Evolutionary conservation across 2,329 filamentous ascomycete genomes (phyloP), one percentile per base, ranked within the genome.

Genomic region (Talaromyces sp.): DNA sequence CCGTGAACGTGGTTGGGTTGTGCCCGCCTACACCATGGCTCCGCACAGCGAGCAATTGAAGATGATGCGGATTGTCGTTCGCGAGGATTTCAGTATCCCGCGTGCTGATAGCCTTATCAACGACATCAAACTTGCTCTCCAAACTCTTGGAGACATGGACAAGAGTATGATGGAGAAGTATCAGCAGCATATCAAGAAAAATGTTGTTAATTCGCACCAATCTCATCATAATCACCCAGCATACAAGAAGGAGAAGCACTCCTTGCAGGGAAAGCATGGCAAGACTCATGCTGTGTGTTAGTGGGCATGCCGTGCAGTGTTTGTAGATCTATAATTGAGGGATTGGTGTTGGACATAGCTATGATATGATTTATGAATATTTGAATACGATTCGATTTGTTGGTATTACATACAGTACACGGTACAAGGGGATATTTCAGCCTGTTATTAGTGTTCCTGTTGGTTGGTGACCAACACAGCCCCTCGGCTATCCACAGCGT

Each of bases 21-120:
- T 97, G 0, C 93, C 93, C 0, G 93, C 93, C 0, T 97, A 97
- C 77, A 97, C 92, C 39, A 97, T 97, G 93, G 93, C 93, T 0
- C 92, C 92, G 17, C 82, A 96, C 70, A 91, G 89, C 17, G 80
- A 89, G 57, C 79, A 85, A 63, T 81, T 97, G 69, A 95, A 96
- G 81, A 87, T 97, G 83, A 85, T 97, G 79, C 87, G 93, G 37
- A 85, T 97, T 4, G 93, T 97, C 0, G 89, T 97, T 4, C 85
- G 93, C 53, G 93, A 97, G 75, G 93, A 97, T 75, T 97, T 97
- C 66, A 89, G 85, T 48, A 86, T 88, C 72, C 85, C 81, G 64
- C 83, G 92, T 39, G 96, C 91, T 69, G 91, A 97, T 69, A 79
- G 84, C 9, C 79, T 97, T 35, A 79, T 97, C 61, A 67, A 72